Conservation (phyloP, 1,284 basidiomycete species). For the Cryptococcus depauperatus region DNA sequence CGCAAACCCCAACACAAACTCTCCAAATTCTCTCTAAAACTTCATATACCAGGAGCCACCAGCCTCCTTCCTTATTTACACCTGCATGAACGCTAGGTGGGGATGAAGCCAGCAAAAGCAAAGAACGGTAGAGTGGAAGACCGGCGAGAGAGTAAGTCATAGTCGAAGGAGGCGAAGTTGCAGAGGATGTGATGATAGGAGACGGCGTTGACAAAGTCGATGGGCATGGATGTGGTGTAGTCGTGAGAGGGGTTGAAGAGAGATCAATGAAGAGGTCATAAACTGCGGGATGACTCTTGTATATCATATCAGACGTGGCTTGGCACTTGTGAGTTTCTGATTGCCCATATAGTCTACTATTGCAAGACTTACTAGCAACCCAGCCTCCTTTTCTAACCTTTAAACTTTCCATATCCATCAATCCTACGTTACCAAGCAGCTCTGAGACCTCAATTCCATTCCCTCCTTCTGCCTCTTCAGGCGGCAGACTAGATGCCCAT, state of each 20-base stretch:
- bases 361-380: constrained; percentile 36
- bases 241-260: constrained; percentile 16
- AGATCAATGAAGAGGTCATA: constrained; percentile 42
- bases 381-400: constrained; percentile 30
- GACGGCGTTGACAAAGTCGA: constrained; percentile 8
- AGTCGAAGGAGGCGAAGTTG: constrained; percentile 2
- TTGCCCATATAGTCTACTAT: neutral
- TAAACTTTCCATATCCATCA: constrained; percentile 34
- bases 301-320: constrained; percentile 41
- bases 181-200: constrained; percentile 5
- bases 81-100: constrained; percentile 24
- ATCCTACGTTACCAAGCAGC: constrained; percentile 36
- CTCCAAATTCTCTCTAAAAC: constrained; percentile 29
- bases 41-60: constrained; percentile 38
- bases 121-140: constrained; percentile 34
- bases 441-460: constrained; percentile 10
- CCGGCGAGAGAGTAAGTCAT: constrained; percentile 34
- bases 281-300: constrained; percentile 26
- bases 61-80: constrained; percentile 13
- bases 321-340: neutral
- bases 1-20: constrained; percentile 40
- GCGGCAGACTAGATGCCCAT: constrained; percentile 33
- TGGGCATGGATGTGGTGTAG: constrained; percentile 2
- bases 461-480: constrained; percentile 6
- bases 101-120: constrained; percentile 27